Conservation (phyloP, 225 moss, liverwort and hornwort species). For the Thuidium tamariscinum region DNA sequence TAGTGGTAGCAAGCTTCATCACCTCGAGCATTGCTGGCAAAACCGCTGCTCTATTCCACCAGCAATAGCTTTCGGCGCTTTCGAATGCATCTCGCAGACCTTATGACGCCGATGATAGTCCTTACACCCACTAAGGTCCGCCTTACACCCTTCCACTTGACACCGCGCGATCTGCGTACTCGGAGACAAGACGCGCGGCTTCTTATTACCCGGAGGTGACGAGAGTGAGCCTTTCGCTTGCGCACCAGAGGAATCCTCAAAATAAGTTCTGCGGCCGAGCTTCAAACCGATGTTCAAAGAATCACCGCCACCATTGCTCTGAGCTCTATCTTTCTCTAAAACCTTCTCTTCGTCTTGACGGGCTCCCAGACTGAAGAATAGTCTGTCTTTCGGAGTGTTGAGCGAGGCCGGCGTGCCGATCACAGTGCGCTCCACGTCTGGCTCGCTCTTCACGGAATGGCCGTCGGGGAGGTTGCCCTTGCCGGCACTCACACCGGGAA, state of each 20-base stretch:
- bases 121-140: slow-evolving; percentile 75
- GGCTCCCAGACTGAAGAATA: slow-evolving; percentile 9
- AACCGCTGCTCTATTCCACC: slow-evolving; percentile 78
- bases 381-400: slow-evolving; percentile 6
- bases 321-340: slow-evolving; percentile 7
- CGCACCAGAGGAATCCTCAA: slow-evolving; percentile 50
- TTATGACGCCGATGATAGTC: slow-evolving; percentile 93
- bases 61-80: slow-evolving; percentile 66
- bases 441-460: slow-evolving; percentile 31
- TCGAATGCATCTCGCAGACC: slow-evolving; percentile 89
- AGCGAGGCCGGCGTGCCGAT: slow-evolving; percentile 11
- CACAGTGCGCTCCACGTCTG: slow-evolving; percentile 14
- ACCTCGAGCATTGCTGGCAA: slow-evolving; percentile 88
- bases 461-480: slow-evolving; percentile 11
- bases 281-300: slow-evolving; percentile 60
- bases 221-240: slow-evolving; percentile 20
- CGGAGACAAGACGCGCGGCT: slow-evolving; percentile 65
- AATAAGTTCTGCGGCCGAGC: slow-evolving; percentile 78
- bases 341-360: slow-evolving; percentile 1
- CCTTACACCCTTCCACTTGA: slow-evolving; percentile 89
- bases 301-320: slow-evolving; percentile 42
- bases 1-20: neutral
- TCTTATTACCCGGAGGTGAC: slow-evolving; percentile 52
- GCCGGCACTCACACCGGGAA: slow-evolving; percentile 34
- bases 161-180: slow-evolving; percentile 57